Conservation (phyloP, 2,329 filamentous ascomycete genomes). For the Colletotrichum sp. region DNA sequence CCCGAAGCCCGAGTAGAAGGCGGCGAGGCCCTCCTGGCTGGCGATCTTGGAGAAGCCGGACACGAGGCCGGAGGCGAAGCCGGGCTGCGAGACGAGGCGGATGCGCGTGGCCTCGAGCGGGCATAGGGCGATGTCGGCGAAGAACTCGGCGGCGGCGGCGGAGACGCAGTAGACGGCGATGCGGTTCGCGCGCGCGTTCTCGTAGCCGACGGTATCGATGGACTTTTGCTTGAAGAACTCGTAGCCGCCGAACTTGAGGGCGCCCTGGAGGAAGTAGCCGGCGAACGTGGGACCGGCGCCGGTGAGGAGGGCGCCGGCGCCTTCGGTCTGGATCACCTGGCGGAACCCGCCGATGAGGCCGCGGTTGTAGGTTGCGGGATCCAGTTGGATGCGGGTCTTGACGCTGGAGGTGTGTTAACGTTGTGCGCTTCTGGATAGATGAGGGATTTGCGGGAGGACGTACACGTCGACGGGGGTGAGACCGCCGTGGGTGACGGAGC, state of each 20-base stretch:
- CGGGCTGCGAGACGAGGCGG: conserved; percentile 87
- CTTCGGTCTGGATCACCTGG: conserved; percentile 84
- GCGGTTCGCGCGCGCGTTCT: conserved; percentile 79
- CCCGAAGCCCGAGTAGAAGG: conserved; percentile 92
- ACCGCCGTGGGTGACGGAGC: conserved; percentile 94
- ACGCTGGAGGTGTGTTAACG: conserved; percentile 60
- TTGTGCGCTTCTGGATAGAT: not conserved
- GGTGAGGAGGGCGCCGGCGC: conserved; percentile 84
- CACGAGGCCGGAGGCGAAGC: conserved; percentile 81
- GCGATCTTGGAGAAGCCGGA: conserved; percentile 84
- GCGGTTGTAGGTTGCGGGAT: conserved; percentile 86
- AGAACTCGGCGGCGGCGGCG: conserved; percentile 69
- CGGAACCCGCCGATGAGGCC: conserved; percentile 87
- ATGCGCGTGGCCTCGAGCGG: conserved; percentile 93
- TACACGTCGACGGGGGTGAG: conserved; percentile 99
- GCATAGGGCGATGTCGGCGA: conserved; percentile 84
- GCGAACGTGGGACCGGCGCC: conserved; percentile 85
- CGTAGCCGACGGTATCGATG: conserved; percentile 80
- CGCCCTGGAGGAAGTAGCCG: conserved; percentile 93
- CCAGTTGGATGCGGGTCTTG: conserved; percentile 95
- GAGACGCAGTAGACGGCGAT: conserved; percentile 82
- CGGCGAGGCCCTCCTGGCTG: conserved; percentile 81
- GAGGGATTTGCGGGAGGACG: conserved; percentile 47
- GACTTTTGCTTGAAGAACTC: conserved; percentile 95
- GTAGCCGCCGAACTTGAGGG: conserved; percentile 93